Evolutionary conservation across 495 filamentous ascomycete species (phyloP).

Genomic region (Chaetomium tenue): DNA sequence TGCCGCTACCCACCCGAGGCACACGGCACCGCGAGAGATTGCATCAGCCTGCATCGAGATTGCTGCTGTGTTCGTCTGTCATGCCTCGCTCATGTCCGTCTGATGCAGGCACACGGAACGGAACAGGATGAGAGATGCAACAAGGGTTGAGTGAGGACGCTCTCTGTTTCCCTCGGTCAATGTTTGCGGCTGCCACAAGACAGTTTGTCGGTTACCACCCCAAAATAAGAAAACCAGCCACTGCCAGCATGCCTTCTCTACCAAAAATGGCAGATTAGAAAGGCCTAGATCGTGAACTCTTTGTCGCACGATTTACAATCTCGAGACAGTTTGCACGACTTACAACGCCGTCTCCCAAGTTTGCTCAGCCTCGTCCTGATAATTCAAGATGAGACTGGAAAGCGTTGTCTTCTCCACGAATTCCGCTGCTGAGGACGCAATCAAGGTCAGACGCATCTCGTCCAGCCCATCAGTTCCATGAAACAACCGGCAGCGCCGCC

Average conservation of each 20-base stretch:
- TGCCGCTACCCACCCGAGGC: conserved; percentile 12
- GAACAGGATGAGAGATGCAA: not conserved
- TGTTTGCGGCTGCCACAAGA: not conserved
- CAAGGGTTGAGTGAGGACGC: not conserved
- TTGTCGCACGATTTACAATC: conserved; percentile 6
- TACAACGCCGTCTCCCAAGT: not conserved
- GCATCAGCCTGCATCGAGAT: conserved; percentile 20
- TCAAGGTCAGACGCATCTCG: conserved; percentile 7
- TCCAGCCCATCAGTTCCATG: conserved; percentile 14
- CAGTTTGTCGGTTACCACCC: not conserved
- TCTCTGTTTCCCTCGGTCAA: not conserved
- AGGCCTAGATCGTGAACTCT: not conserved
- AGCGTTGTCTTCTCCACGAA: not conserved
- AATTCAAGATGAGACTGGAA: not conserved
- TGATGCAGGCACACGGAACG: not conserved
- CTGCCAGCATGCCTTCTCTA: not conserved
- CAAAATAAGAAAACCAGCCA: not conserved
- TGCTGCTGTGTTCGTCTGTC: conserved; percentile 9
- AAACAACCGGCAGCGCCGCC: conserved; percentile 13
- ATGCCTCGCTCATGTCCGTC: not conserved
- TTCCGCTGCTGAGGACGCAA: not conserved
- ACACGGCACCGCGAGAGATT: conserved; percentile 16
- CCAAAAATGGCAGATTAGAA: not conserved
- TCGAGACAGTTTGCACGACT: not conserved
- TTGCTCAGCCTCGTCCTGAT: not conserved